phyloP scores from a whole-genome alignment of 495 filamentous ascomycete genomes.

The Penicillium odoratum region DNA sequence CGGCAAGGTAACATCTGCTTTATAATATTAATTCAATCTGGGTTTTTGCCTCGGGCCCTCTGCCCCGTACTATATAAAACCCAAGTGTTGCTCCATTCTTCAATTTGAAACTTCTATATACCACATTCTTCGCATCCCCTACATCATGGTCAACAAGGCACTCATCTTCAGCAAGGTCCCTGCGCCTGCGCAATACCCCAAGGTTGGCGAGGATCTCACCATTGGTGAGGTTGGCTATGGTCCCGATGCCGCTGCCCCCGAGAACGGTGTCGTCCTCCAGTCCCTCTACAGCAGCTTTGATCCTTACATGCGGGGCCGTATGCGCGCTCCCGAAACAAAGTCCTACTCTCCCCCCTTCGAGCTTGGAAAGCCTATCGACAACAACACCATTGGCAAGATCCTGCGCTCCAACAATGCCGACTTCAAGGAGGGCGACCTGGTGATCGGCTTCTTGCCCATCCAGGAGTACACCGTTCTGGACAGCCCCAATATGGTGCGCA shows the following conservation, averaged over 20 bases:
- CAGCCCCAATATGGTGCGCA: slow-evolving; percentile 30
- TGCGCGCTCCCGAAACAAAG: slow-evolving; percentile 51
- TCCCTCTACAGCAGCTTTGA: slow-evolving; percentile 82
- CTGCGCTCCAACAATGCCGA: slow-evolving; percentile 61
- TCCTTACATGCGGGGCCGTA: slow-evolving; percentile 81
- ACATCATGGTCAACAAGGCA: slow-evolving; percentile 64
- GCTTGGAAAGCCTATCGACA: slow-evolving; percentile 58
- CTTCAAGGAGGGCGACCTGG: slow-evolving; percentile 66
- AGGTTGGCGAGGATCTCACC: slow-evolving; percentile 70
- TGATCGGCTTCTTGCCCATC: slow-evolving; percentile 58
- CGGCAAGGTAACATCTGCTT: slow-evolving; percentile 22
- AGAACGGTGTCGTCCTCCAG: slow-evolving; percentile 69
- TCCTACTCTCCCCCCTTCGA: slow-evolving; percentile 64
- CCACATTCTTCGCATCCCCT: neutral
- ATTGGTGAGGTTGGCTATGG: slow-evolving; percentile 70
- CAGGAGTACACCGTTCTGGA: slow-evolving; percentile 58
- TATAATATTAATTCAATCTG: slow-evolving; percentile 17
- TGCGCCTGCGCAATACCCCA: slow-evolving; percentile 55
- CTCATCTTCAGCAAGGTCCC: slow-evolving; percentile 78
- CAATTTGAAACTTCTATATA: neutral
- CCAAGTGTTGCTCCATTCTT: neutral
- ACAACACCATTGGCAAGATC: slow-evolving; percentile 58
- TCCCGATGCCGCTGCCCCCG: slow-evolving; percentile 58
- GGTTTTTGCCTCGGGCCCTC: slow-evolving; percentile 20
- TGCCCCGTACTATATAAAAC: slow-evolving; percentile 15